Evolutionary conservation across 208 protist genomes (phyloP).

Genomic region (Crithidia bombi): DNA sequence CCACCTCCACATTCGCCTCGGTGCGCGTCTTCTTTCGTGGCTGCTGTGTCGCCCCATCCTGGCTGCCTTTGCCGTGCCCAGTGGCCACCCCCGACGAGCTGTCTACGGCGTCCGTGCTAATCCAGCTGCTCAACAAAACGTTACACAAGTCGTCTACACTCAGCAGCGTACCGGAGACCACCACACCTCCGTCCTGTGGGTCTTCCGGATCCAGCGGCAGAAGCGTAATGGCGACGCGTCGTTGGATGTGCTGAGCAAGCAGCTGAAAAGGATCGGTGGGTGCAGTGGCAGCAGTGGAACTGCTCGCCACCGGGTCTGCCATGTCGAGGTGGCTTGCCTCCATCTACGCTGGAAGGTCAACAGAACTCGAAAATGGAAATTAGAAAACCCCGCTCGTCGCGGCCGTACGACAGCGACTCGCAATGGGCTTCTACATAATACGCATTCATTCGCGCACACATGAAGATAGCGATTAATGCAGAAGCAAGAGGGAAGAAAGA

Average conservation of each 20-base stretch:
- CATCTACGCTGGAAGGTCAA: background rate
- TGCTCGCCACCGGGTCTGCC: background rate
- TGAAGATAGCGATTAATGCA: background rate
- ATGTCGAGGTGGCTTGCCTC: background rate
- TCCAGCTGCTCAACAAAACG: constrained; percentile 60
- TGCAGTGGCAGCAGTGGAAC: constrained; percentile 6
- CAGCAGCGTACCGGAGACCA: constrained; percentile 51
- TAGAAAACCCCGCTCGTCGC: too few relatives aligned
- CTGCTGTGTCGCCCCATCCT: too few relatives aligned
- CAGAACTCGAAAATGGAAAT: background rate
- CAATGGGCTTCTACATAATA: too few relatives aligned
- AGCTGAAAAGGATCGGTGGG: constrained; percentile 54
- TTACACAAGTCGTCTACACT: constrained; percentile 78
- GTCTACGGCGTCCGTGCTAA: background rate
- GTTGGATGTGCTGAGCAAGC: constrained; percentile 51
- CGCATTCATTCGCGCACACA: too few relatives aligned
- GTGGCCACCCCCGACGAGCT: background rate
- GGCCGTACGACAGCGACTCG: too few relatives aligned
- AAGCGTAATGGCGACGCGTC: constrained; percentile 27
- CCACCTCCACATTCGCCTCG: background rate
- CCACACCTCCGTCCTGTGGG: background rate
- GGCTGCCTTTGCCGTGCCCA: background rate
- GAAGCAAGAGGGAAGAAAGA: background rate
- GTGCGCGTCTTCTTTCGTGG: constrained; percentile 29
- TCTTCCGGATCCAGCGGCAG: constrained; percentile 15